Evolutionary conservation across 1,284 basidiomycete genomes (phyloP).

Genomic region (Xerocomus nothofagi): DNA sequence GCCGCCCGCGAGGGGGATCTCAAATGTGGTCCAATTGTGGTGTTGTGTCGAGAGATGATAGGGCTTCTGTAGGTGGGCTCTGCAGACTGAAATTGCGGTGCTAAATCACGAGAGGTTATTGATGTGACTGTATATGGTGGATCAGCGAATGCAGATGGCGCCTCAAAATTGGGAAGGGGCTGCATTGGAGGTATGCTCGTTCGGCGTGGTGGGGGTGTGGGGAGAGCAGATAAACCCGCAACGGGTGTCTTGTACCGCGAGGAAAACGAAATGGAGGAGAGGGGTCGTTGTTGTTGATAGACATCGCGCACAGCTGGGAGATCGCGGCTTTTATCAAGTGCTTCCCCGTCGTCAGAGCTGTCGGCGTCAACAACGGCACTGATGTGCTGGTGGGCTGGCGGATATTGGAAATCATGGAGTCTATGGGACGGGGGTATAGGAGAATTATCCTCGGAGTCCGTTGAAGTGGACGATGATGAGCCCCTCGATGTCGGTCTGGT

Average conservation of each 20-base stretch:
- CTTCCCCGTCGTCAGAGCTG: slow-evolving; percentile 41
- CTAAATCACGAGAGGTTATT: slow-evolving; percentile 40
- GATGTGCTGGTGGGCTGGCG: slow-evolving; percentile 6
- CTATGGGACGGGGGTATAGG: slow-evolving; percentile 26
- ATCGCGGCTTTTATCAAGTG: slow-evolving; percentile 49
- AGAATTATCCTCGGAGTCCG: slow-evolving; percentile 45
- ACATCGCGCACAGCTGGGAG: slow-evolving; percentile 40
- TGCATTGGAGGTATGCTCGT: slow-evolving; percentile 48
- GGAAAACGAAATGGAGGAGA: slow-evolving; percentile 60
- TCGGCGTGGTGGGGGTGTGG: slow-evolving; percentile 44
- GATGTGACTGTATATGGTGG: slow-evolving; percentile 41
- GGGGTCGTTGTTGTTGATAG: slow-evolving; percentile 54
- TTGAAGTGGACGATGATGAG: slow-evolving; percentile 64
- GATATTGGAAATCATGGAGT: slow-evolving; percentile 18
- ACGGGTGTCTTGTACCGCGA: slow-evolving; percentile 78
- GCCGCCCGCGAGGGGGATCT: slow-evolving; percentile 44
- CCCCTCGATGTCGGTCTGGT: slow-evolving; percentile 40
- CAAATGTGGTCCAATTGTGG: slow-evolving; percentile 32
- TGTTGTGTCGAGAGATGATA: slow-evolving; percentile 32
- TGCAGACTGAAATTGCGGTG: slow-evolving; percentile 39
- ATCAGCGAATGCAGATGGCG: slow-evolving; percentile 69
- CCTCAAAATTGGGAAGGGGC: slow-evolving; percentile 70
- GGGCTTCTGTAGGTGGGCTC: slow-evolving; percentile 37
- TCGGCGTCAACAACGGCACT: slow-evolving; percentile 9
- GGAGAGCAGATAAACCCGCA: slow-evolving; percentile 56